Evolutionary conservation across 176 grass and related monocot species (phyloP).

Genomic region (Secale cereale): DNA sequence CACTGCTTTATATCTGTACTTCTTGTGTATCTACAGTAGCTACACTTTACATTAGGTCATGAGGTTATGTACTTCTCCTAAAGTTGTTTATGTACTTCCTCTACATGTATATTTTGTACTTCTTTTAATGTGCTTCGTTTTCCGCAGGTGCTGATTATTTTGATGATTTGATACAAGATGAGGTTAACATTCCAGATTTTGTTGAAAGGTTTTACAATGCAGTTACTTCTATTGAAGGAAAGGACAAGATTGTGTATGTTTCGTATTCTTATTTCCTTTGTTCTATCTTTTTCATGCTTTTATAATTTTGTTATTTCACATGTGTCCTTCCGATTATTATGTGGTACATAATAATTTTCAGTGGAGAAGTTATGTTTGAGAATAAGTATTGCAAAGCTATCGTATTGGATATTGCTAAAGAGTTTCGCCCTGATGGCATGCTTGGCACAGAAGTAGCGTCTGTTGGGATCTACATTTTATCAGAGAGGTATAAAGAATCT

Average conservation of each 20-base stretch:
- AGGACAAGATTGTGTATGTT: not conserved
- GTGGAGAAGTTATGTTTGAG: not conserved
- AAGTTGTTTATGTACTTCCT: not conserved
- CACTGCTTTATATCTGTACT: too few relatives aligned
- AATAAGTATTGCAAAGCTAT: not conserved
- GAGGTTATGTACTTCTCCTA: not conserved
- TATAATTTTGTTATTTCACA: not conserved
- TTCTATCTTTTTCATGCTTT: not conserved
- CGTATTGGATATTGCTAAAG: too few relatives aligned
- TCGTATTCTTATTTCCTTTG: not conserved
- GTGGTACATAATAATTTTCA: not conserved
- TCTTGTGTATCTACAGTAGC: too few relatives aligned
- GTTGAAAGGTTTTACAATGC: not conserved
- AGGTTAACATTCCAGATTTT: not conserved
- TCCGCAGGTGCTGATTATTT: not conserved
- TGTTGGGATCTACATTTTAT: too few relatives aligned
- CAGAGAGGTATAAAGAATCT: too few relatives aligned
- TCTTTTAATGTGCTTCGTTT: not conserved
- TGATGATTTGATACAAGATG: not conserved
- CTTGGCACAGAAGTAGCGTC: too few relatives aligned
- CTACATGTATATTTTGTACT: not conserved
- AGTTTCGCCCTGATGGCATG: too few relatives aligned
- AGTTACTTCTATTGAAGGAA: not conserved
- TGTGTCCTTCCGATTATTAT: not conserved
- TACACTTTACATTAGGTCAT: too few relatives aligned